These are phyloP conservation scores for Yamadazyma philogaea DNA, from an alignment of 805 yeast genomes.

Conservation along the genomic window DNA sequence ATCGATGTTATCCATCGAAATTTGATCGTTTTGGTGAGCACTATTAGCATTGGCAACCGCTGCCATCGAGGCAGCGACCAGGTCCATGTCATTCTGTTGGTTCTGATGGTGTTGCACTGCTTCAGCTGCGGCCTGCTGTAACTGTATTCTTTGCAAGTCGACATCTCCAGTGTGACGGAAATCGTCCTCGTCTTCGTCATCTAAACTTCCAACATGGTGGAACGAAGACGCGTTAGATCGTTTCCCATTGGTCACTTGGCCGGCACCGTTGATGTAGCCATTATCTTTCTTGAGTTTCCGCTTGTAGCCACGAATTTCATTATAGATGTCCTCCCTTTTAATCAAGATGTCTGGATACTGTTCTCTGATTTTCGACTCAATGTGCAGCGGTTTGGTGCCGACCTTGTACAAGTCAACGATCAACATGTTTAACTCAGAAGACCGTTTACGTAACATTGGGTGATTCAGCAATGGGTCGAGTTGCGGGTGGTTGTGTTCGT, in stretches of 20 bases:
- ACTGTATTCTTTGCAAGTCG: conserved; percentile 15
- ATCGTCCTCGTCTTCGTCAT: conserved; percentile 18
- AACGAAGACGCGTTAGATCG: conserved; percentile 25
- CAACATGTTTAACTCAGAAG: conserved; percentile 49
- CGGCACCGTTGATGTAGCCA: conserved; percentile 20
- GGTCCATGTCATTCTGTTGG: conserved; percentile 27
- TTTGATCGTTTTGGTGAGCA: conserved; percentile 24
- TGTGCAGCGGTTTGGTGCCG: conserved; percentile 55
- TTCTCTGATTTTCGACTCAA: conserved; percentile 49
- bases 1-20: conserved; percentile 44
- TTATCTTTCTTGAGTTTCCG: conserved; percentile 45
- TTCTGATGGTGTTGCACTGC: conserved; percentile 26
- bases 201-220: conserved; percentile 22
- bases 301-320: conserved; percentile 55
- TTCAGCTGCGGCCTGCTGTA: conserved; percentile 23
- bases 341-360: conserved; percentile 52
- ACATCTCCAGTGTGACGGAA: conserved; percentile 16
- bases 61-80: conserved; percentile 40
- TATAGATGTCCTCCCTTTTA: conserved; percentile 56
- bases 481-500: conserved; percentile 58
- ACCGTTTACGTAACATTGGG: conserved; percentile 55
- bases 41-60: conserved; percentile 35
- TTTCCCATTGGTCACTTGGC: conserved; percentile 20
- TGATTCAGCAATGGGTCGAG: conserved; percentile 53
- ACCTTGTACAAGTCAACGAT: conserved; percentile 51